phyloP scores from a whole-genome alignment of 2,329 filamentous ascomycete species.

The Colletotrichum horii region DNA sequence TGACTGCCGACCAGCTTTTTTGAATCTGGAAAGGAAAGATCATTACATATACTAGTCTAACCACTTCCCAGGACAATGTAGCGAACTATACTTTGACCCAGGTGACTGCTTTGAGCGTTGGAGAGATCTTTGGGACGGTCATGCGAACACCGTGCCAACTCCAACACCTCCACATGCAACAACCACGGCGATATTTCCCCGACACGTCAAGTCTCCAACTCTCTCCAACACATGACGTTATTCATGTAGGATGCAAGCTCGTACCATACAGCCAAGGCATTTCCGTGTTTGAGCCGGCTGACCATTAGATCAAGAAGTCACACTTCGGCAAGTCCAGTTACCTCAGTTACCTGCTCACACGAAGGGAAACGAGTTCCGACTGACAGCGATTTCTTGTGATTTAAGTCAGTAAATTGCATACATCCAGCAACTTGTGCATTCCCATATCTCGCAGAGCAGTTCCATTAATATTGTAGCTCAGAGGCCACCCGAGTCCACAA shows the following conservation, averaged over 20 bases:
- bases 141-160: background rate
- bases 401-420: background rate
- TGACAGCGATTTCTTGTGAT: background rate
- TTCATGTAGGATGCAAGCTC: background rate
- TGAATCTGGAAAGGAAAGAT: background rate
- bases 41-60: background rate
- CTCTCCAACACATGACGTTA: background rate
- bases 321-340: background rate
- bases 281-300: background rate
- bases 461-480: background rate
- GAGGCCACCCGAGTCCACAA: background rate
- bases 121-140: background rate
- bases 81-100: accelerated
- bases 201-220: background rate
- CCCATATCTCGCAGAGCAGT: background rate
- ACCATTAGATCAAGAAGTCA: background rate
- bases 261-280: background rate
- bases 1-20: background rate
- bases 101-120: background rate
- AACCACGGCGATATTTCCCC: background rate
- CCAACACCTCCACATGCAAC: background rate
- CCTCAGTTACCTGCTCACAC: background rate
- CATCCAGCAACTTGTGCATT: background rate
- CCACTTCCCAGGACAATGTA: background rate
- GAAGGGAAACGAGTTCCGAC: background rate